phyloP scores from a whole-genome alignment of 2,329 filamentous ascomycete species.

The Cercospora zeina region DNA sequence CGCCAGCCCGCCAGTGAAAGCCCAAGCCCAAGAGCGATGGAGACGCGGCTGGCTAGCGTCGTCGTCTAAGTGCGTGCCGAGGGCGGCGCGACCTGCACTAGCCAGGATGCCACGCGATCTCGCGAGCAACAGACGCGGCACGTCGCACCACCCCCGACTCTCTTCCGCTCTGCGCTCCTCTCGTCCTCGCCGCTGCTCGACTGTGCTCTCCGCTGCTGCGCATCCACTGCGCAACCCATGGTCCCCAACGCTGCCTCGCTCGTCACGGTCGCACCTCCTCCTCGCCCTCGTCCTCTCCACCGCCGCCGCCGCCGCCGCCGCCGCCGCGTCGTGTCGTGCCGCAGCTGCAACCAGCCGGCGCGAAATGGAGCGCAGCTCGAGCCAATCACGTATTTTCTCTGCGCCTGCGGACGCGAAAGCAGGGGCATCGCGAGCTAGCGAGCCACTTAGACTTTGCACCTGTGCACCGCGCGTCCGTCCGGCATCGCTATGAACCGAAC shows the following conservation, averaged over 20 bases:
- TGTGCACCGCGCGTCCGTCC: background rate
- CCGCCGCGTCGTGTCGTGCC: background rate
- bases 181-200: too few relatives aligned
- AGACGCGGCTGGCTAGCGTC: constrained; percentile 1
- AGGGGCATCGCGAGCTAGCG: background rate
- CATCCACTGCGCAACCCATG: too few relatives aligned
- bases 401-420: background rate
- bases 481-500: constrained; percentile 18
- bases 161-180: too few relatives aligned
- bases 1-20: background rate
- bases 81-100: background rate
- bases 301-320: background rate
- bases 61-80: background rate
- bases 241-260: too few relatives aligned
- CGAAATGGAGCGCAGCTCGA: background rate
- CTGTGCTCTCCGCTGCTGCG: too few relatives aligned
- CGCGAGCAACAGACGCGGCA: constrained; percentile 2
- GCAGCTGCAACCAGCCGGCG: constrained; percentile 2
- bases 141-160: background rate
- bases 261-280: too few relatives aligned
- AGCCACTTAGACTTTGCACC: background rate
- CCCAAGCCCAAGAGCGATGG: background rate
- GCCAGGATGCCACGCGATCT: constrained; percentile 11
- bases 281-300: background rate
- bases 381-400: background rate